phyloP scores from a whole-genome alignment of 805 yeast genomes.

The Lachancea cidri region DNA sequence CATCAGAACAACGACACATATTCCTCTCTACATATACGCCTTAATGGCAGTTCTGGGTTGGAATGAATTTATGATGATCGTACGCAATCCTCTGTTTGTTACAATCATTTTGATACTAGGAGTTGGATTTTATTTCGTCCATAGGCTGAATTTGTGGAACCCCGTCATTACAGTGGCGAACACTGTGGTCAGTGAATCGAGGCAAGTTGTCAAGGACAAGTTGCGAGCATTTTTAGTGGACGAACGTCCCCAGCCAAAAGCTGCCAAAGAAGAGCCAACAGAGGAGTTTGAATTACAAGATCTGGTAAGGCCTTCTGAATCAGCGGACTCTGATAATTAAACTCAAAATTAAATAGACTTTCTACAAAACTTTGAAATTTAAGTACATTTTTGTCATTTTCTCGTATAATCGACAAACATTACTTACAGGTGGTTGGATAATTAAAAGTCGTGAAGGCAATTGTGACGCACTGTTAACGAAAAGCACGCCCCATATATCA shows the following conservation, averaged over 20 bases:
- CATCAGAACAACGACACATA: conserved; percentile 66
- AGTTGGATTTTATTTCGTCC: conserved; percentile 62
- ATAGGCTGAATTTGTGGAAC: conserved; percentile 66
- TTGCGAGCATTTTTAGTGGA: conserved; percentile 55
- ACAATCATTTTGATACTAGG: conserved; percentile 51
- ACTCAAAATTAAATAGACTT: too few species aligned
- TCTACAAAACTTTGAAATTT: neutral
- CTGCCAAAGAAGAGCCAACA: conserved; percentile 3
- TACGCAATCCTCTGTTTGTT: conserved; percentile 82
- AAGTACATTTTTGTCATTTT: too few species aligned
- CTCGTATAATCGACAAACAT: too few species aligned
- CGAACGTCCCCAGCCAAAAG: conserved; percentile 27
- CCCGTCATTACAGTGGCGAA: conserved; percentile 62
- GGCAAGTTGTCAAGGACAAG: conserved; percentile 50
- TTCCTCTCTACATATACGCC: conserved; percentile 78
- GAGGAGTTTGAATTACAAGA: conserved; percentile 33
- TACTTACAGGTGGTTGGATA: too few species aligned
- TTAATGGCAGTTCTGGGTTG: conserved; percentile 78
- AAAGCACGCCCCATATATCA: neutral
- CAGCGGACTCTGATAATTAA: neutral
- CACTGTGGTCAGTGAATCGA: conserved; percentile 52
- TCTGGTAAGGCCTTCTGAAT: conserved; percentile 6
- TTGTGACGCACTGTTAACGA: neutral
- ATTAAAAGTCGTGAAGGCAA: too few species aligned
- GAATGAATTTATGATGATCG: conserved; percentile 88